Conservation (phyloP, 805 yeast genomes). For the Nakazawaea ishiwadae region DNA sequence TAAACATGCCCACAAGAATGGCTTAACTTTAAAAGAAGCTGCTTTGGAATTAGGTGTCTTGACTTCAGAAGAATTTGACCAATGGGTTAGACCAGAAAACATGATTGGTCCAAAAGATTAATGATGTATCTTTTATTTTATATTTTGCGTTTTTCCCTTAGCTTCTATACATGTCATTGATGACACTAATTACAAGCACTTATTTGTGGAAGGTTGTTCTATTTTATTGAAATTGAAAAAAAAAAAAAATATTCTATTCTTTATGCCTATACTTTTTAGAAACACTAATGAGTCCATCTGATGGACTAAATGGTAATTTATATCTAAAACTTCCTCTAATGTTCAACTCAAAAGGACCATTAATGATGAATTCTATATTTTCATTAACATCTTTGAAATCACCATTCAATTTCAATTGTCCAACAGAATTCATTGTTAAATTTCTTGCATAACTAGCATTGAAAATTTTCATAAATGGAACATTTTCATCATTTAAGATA, state of each 20-base stretch:
- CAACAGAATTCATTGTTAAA: constrained; percentile 15
- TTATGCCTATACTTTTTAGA: constrained; percentile 15
- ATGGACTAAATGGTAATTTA: constrained; percentile 22
- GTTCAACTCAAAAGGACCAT: constrained; percentile 22
- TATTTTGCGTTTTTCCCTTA: neutral
- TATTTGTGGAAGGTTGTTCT: no score
- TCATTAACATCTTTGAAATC: constrained; percentile 20
- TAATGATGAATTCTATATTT: constrained; percentile 17
- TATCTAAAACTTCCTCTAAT: constrained; percentile 29
- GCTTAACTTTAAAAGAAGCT: constrained; percentile 89
- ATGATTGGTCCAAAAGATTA: constrained; percentile 86
- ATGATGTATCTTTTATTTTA: neutral
- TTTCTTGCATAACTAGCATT: neutral
- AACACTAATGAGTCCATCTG: constrained; percentile 23
- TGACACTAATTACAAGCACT: no score
- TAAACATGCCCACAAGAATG: constrained; percentile 97
- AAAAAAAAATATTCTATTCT: neutral
- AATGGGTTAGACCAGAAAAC: constrained; percentile 96
- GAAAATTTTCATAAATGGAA: constrained; percentile 4
- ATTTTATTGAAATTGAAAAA: neutral
- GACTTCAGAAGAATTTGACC: constrained; percentile 81
- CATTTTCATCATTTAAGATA: constrained; percentile 14
- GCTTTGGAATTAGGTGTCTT: constrained; percentile 89
- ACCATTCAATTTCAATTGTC: constrained; percentile 25
- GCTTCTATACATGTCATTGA: no score